A percentile compares a stretch with the other conserved stretches of the same genome.
phyloP scores from a whole-genome alignment of 768 basidiomycete species.

The Suillus bovinus region DNA sequence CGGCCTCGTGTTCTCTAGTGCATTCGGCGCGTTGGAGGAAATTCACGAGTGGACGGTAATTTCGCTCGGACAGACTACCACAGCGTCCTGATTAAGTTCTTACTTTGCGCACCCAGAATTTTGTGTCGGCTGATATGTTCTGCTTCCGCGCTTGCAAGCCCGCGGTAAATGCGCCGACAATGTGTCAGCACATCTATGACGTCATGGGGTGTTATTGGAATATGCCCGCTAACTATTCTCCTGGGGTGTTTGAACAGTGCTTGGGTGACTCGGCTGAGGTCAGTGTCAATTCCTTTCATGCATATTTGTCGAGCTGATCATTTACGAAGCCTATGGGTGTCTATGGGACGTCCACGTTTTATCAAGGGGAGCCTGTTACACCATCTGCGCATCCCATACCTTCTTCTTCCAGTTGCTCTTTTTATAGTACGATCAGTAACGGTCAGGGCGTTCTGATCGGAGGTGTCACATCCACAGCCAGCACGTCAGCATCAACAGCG shows the following conservation, averaged over 20 bases:
- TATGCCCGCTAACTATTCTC: slow-evolving; percentile 52
- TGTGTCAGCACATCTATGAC: slow-evolving; percentile 64
- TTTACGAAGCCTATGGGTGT: slow-evolving; percentile 58
- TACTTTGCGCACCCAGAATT: slow-evolving; percentile 45
- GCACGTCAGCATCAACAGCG: slow-evolving; percentile 1
- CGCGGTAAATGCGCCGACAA: slow-evolving; percentile 44
- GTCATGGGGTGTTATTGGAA: slow-evolving; percentile 63
- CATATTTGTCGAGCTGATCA: slow-evolving; percentile 2
- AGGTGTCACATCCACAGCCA: slow-evolving; percentile 17
- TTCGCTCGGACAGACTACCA: slow-evolving; percentile 10
- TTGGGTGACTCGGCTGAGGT: slow-evolving; percentile 52
- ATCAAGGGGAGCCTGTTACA: slow-evolving; percentile 59
- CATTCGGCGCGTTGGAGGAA: slow-evolving; percentile 59
- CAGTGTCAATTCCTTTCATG: not conserved
- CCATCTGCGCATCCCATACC: slow-evolving; percentile 59
- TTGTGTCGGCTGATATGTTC: slow-evolving; percentile 58
- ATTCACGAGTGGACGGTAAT: slow-evolving; percentile 73
- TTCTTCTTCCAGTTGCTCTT: slow-evolving; percentile 59
- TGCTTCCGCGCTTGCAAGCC: slow-evolving; percentile 74
- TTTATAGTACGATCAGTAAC: slow-evolving; percentile 53
- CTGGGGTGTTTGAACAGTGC: slow-evolving; percentile 52
- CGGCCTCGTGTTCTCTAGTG: slow-evolving; percentile 70
- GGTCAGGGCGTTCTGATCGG: slow-evolving; percentile 32
- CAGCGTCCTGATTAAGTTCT: slow-evolving; percentile 7
- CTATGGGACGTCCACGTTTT: slow-evolving; percentile 66